Conservation (phyloP, 2,329 filamentous ascomycete species). For the Aureobasidium sp. region DNA sequence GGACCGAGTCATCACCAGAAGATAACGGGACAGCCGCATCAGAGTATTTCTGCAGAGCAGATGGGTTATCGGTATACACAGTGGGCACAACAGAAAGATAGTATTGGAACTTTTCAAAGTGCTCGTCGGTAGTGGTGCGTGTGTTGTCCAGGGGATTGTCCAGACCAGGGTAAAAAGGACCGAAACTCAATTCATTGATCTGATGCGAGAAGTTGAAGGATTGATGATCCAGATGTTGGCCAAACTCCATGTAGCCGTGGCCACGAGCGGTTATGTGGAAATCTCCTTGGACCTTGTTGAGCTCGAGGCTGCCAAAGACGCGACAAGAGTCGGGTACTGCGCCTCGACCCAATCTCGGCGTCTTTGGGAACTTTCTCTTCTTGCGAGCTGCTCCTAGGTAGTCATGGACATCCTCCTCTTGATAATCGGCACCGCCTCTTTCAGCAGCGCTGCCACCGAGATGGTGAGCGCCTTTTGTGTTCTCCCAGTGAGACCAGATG, state of each 20-base stretch:
- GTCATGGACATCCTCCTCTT: conserved; percentile 90
- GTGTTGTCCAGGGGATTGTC: conserved; percentile 96
- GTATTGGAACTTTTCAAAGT: conserved; percentile 99
- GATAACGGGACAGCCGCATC: conserved; percentile 42
- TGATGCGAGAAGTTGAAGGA: conserved; percentile 98
- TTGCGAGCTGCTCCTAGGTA: conserved; percentile 79
- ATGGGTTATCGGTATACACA: conserved; percentile 72
- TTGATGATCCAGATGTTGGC: conserved; percentile 82
- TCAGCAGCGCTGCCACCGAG: conserved; percentile 67
- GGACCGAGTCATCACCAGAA: conserved; percentile 37
- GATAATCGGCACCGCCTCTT: conserved; percentile 54
- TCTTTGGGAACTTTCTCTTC: conserved; percentile 74
- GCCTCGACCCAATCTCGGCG: conserved; percentile 66
- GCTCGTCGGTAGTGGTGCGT: conserved; percentile 73
- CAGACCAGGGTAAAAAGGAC: conserved; percentile 94
- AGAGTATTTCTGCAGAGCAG: conserved; percentile 52
- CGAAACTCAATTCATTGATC: conserved; percentile 96
- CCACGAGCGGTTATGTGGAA: conserved; percentile 98
- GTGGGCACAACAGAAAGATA: conserved; percentile 97
- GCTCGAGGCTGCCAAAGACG: conserved; percentile 87
- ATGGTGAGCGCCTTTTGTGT: conserved; percentile 67
- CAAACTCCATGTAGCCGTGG: conserved; percentile 91
- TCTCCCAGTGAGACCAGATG: conserved; percentile 83
- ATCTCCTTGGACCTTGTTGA: conserved; percentile 98
- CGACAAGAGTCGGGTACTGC: conserved; percentile 77